Base-by-base conservation (phyloP, 345 rosid species). In the Brassica cretica region DNA sequence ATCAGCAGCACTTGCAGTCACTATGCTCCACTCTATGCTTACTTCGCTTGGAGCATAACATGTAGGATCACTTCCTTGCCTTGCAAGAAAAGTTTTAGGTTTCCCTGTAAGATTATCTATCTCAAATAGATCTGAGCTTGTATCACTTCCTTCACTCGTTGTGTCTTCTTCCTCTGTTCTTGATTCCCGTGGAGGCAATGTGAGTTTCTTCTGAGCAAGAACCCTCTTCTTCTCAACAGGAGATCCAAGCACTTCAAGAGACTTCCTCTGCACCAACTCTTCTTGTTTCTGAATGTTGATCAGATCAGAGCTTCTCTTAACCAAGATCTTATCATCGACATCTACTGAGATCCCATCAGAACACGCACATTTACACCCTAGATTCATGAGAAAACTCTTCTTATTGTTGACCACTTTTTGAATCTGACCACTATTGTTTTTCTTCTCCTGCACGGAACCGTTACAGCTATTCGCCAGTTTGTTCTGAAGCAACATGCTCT, bases 21-120 rank as follows among this genome's bases (percentile, higher is more conserved):
- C 88, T 3, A 92, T 91, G 56, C 98, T 94, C 98, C 97, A 94
- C 27, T 94, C 91, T 59, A 94, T 85, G 79, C 97, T 92, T 25
- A 84, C 96, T 79, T 94, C 98, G 16, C 98, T 94, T 14, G 98
- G 97, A 0, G 96, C 89, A 61, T 90, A 92, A 51, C 19, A 80
- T 37, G 88, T 82, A 21, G 94, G 6, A 71, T 83, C 89, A 29
- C 91, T 85, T 61, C 71, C 85, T 85, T 86, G 89, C 77, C 87
- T 85, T 21, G 85, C 84, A 76, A 89, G 87, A 70, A 66, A 87
- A 2, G 88, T 76, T 64, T 79, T 88, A 4, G 81, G 82, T 75
- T 86, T 91, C 19, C 87, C 90, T 0, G 87, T 85, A 18, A 90
- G 49, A 80, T 93, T 89, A 60, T 89, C 93, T 39, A 94, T 90